These are phyloP conservation scores for Aureobasidium subglaciale DNA, from an alignment of 2,329 filamentous ascomycete genomes.

Conservation along the genomic window DNA sequence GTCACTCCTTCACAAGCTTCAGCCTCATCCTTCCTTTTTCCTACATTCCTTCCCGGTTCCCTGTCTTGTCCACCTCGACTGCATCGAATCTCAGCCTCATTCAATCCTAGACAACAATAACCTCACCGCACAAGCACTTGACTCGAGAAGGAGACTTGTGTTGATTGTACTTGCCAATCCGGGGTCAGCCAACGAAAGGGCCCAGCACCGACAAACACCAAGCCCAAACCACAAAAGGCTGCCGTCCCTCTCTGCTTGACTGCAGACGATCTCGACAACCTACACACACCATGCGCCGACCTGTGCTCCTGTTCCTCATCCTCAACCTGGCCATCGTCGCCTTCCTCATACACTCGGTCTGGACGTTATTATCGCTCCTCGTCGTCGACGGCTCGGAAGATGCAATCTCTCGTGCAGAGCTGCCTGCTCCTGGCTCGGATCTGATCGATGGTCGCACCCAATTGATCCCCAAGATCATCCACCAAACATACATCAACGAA, in stretches of 20 bases:
- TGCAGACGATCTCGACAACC: background rate
- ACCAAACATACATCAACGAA: conserved; percentile 68
- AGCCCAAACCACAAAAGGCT: background rate
- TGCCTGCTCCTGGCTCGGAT: conserved; percentile 58
- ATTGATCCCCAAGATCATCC: conserved; percentile 68
- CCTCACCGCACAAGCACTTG: background rate
- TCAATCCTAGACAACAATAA: background rate
- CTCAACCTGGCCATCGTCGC: conserved; percentile 57
- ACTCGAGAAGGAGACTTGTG: background rate
- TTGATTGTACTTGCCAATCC: conserved; percentile 6
- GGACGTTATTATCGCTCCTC: conserved; percentile 63
- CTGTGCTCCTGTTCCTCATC: conserved; percentile 56
- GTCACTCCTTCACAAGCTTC: conserved; percentile 3
- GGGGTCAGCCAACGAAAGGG: conserved; percentile 8
- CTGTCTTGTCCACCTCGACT: background rate
- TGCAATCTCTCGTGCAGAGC: conserved; percentile 58
- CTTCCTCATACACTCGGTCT: conserved; percentile 60
- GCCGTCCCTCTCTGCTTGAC: background rate
- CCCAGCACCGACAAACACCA: conserved; percentile 2
- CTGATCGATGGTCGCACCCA: conserved; percentile 50
- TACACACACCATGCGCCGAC: conserved; percentile 48
- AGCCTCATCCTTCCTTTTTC: background rate
- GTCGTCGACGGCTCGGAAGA: conserved; percentile 60
- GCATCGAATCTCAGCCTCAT: background rate
- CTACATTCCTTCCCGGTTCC: background rate